Conservation (phyloP, 129 eudicot genomes). For the Tagetes erecta region DNA sequence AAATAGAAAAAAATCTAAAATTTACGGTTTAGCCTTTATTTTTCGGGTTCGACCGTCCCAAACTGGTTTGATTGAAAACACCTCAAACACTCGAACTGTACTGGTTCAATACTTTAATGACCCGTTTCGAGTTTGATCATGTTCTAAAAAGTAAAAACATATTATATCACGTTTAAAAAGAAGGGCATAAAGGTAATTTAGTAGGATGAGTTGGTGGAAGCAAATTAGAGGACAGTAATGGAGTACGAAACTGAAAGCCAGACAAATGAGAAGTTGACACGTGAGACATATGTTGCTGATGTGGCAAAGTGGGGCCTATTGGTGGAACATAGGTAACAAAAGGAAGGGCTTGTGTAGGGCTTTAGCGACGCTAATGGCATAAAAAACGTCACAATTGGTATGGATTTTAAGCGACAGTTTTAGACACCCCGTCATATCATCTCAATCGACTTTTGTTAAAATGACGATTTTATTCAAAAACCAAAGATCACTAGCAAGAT, state of each 20-base stretch:
- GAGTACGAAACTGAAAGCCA: slow-evolving; percentile 11
- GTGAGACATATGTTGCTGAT: not conserved
- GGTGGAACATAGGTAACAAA: slow-evolving; percentile 3
- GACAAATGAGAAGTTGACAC: slow-evolving; percentile 29
- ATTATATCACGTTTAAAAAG: not conserved
- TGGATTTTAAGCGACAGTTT: slow-evolving; percentile 24
- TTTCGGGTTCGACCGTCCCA: too few relatives aligned
- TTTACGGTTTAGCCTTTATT: too few relatives aligned
- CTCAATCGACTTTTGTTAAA: slow-evolving; percentile 3
- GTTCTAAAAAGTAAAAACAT: not conserved
- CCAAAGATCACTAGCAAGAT: too few relatives aligned
- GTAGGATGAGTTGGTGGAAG: slow-evolving; percentile 1
- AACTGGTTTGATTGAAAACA: not conserved
- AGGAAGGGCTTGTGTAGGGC: slow-evolving; percentile 7
- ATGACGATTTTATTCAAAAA: not conserved
- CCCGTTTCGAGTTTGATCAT: too few relatives aligned
- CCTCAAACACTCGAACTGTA: not conserved
- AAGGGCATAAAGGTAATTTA: slow-evolving; percentile 7
- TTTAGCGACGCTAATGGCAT: slow-evolving; percentile 26
- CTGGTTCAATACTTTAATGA: too few relatives aligned
- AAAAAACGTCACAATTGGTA: slow-evolving; percentile 27
- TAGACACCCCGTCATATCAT: slow-evolving; percentile 32
- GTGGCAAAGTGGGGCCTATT: slow-evolving; percentile 16
- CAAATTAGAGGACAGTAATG: not conserved
- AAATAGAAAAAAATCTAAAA: too few relatives aligned